Percentiles rank a stretch among this genome's conserved stretches.
These are phyloP conservation scores for Hymenoscyphus fructigenus DNA, from an alignment of 2,329 filamentous ascomycete genomes.

Conservation along the genomic window DNA sequence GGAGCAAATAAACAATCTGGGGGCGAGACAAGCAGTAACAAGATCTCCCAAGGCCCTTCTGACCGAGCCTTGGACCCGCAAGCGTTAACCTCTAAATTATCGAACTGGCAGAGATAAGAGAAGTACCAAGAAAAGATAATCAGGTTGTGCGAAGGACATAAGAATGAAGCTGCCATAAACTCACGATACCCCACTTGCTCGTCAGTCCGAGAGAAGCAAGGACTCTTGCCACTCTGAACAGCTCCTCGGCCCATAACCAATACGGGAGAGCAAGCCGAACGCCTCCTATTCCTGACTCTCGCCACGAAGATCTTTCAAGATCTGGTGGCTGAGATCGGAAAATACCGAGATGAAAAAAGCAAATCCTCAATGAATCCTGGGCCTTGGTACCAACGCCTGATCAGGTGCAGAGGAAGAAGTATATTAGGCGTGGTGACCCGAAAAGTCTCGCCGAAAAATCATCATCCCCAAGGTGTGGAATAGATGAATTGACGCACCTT, in stretches of 20 bases:
- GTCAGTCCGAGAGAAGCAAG: conserved; percentile 12
- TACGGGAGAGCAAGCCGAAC: not conserved
- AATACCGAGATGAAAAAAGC: conserved; percentile 8
- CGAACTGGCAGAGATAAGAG: not conserved
- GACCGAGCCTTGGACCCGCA: not conserved
- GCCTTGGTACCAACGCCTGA: not conserved
- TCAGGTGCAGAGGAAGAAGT: conserved; percentile 7
- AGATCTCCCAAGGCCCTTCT: not conserved
- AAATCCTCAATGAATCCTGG: not conserved
- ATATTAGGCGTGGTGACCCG: conserved; percentile 11
- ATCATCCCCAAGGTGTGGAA: conserved; percentile 1
- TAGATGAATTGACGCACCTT: conserved; percentile 15
- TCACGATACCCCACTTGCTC: conserved; percentile 13
- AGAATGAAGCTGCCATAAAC: not conserved
- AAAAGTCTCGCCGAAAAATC: conserved; percentile 7
- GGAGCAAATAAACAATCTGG: not conserved
- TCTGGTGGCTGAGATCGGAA: conserved; percentile 3
- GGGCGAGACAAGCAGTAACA: not conserved
- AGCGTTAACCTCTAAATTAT: not conserved
- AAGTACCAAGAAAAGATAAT: not conserved
- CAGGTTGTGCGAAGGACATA: not conserved
- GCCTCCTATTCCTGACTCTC: not conserved
- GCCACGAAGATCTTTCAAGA: not conserved
- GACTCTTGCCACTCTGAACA: not conserved
- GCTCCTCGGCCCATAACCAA: not conserved